A percentile compares a stretch with the other conserved stretches of the same genome.
Conservation (phyloP, 2,329 filamentous ascomycete species). For the Pseudomassariella vexata region DNA sequence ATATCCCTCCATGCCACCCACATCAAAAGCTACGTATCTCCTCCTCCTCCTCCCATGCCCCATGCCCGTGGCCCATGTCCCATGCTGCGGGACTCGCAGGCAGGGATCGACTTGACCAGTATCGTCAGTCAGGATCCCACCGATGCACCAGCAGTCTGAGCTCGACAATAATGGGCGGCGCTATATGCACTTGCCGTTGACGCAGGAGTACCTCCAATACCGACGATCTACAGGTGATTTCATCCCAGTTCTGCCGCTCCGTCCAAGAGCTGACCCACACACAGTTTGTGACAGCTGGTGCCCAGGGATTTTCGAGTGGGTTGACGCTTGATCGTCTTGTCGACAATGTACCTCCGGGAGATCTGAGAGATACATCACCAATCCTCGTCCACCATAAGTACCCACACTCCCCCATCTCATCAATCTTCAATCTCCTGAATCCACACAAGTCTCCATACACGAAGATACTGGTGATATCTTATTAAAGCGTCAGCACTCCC, state of each 20-base stretch:
- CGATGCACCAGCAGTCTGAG: conserved; percentile 33
- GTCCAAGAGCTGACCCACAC: conserved; percentile 36
- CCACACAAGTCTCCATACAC: conserved; percentile 10
- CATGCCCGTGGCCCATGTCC: conserved; percentile 11
- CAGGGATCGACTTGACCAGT: conserved; percentile 18
- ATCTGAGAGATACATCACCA: conserved; percentile 42
- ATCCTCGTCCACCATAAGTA: conserved; percentile 35
- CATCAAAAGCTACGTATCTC: too few species aligned
- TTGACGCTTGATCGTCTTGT: conserved; percentile 46
- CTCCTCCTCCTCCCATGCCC: too few species aligned
- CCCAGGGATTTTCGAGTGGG: conserved; percentile 43
- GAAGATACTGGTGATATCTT: conserved; percentile 9
- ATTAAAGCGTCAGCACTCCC: too few species aligned
- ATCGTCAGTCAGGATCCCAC: conserved; percentile 19
- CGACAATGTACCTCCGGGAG: conserved; percentile 39
- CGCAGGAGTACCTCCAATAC: conserved; percentile 28
- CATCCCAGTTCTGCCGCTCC: conserved; percentile 33
- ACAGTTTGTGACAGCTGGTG: conserved; percentile 50
- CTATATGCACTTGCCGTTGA: conserved; percentile 31
- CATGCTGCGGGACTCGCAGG: conserved; percentile 11
- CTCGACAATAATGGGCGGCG: conserved; percentile 33
- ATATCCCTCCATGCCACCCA: conserved; percentile 26
- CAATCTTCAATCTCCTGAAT: conserved; percentile 14
- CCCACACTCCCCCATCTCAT: conserved; percentile 30
- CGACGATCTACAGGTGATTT: conserved; percentile 28